Conservation (phyloP, 768 basidiomycete genomes). For the Gymnopilus dilepis region DNA sequence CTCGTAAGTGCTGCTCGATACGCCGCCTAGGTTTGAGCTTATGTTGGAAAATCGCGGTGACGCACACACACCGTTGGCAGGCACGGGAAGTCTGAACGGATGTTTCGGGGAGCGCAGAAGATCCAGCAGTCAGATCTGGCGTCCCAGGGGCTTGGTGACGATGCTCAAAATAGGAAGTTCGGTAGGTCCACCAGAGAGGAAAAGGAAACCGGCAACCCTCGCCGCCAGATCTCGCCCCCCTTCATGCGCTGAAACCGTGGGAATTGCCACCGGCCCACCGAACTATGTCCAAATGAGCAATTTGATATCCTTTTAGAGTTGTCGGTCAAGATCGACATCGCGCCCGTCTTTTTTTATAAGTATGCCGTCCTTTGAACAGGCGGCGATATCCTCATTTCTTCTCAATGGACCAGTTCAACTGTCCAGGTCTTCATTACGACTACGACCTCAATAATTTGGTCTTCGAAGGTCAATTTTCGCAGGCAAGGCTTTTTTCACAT, state of each 20-base stretch:
- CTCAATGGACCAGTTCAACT: conserved; percentile 11
- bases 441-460: conserved; percentile 10
- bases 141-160: neutral
- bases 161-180: neutral
- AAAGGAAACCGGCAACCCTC: conserved; percentile 14
- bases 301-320: conserved; percentile 27
- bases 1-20: conserved; percentile 1
- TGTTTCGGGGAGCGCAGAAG: neutral
- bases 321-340: conserved; percentile 22
- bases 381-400: neutral
- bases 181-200: conserved; percentile 16
- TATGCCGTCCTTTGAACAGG: neutral
- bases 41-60: neutral
- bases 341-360: conserved; percentile 9
- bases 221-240: conserved; percentile 20
- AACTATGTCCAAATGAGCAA: conserved; percentile 18
- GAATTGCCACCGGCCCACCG: conserved; percentile 22
- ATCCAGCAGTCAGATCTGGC: conserved; percentile 6
- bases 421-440: conserved; percentile 6
- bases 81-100: neutral
- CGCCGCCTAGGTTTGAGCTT: conserved; percentile 1
- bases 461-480: neutral
- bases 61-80: neutral
- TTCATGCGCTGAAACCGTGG: conserved; percentile 43
- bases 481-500: neutral